Evolutionary conservation across 139 green algal genomes (phyloP), one percentile per base, ranked within the genome.

Genomic region (Astrephomene gubernaculifera): DNA sequence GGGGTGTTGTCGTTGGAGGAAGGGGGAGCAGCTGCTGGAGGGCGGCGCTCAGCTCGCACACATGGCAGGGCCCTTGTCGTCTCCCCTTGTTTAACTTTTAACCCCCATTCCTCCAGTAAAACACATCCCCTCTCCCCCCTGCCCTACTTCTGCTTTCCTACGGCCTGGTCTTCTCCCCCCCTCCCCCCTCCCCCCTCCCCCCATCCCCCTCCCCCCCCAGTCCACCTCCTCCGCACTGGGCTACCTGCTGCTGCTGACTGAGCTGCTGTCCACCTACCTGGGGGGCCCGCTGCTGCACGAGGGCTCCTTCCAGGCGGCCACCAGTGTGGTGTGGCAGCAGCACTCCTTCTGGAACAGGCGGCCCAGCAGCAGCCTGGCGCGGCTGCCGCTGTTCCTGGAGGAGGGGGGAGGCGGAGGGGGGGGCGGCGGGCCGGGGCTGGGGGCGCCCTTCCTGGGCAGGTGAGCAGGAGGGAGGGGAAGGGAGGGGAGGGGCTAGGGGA

Each of bases 201-300:
- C 73, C 53, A 52, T 36, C 3, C 36, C 45, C 43, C 44, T 5
- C 60, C 6, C 21, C 31, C 75, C 57, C 31, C 74, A 93, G 91
- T 63, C 85, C 29, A 86, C 90, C 39, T 90, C 79, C 64, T 83
- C 89, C 36, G 90, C 88, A 0, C 88, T 96, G 52, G 93, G 93
- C 78, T 96, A 96, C 90, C 49, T 91, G 41, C 86, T 94, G 68
- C 86, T 94, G 63, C 89, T 96, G 39, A 27, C 92, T 3, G 92
- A 96, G 63, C 79, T 94, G 35, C 83, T 95, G 21, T 81, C 73
- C 21, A 83, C 89, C 53, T 92, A 93, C 71, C 87, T 94, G 39
- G 90, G 91, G 33, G 92, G 90, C 0, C 93, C 93, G 4, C 57
- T 95, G 71, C 85, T 94, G 49, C 93, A 96, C 83, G 89, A 94